Conservation (phyloP, 148 eudicot genomes). For the Drosera capensis region DNA sequence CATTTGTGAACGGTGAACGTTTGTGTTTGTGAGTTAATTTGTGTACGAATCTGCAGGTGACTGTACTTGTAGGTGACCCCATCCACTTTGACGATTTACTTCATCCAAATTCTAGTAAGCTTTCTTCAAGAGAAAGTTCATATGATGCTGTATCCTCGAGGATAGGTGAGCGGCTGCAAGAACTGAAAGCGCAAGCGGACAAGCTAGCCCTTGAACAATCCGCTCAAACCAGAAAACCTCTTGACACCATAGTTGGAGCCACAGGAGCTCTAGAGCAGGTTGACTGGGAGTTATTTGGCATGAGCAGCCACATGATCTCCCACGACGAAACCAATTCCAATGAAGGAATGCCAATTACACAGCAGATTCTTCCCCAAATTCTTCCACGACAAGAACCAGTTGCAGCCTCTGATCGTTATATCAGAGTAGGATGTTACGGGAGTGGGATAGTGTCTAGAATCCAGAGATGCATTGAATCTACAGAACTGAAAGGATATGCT, state of each 20-base stretch:
- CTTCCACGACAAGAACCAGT: too few relatives aligned
- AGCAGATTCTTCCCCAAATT: neutral
- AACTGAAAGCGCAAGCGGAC: conserved; percentile 54
- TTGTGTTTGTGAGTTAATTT: neutral
- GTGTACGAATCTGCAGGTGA: conserved; percentile 38
- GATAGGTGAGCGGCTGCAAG: conserved; percentile 44
- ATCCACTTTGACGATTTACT: conserved; percentile 64
- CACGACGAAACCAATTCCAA: conserved; percentile 13
- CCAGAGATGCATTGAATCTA: conserved; percentile 29
- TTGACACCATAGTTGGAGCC: conserved; percentile 25
- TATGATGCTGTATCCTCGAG: conserved; percentile 69
- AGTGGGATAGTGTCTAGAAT: conserved; percentile 43
- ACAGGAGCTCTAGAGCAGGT: conserved; percentile 38
- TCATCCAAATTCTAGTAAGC: conserved; percentile 15
- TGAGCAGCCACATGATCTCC: conserved; percentile 18
- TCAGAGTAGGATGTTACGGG: conserved; percentile 13
- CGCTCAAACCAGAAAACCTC: conserved; percentile 18
- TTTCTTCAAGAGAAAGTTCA: conserved; percentile 33
- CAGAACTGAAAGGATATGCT: conserved; percentile 53
- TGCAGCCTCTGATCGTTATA: conserved; percentile 9
- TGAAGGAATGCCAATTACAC: conserved; percentile 9
- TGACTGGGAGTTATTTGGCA: conserved; percentile 66
- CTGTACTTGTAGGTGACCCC: conserved; percentile 82
- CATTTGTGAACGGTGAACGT: too few relatives aligned
- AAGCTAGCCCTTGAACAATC: conserved; percentile 41